phyloP scores from a whole-genome alignment of 495 filamentous ascomycete genomes.

The Thermothielavioides terrestris region DNA sequence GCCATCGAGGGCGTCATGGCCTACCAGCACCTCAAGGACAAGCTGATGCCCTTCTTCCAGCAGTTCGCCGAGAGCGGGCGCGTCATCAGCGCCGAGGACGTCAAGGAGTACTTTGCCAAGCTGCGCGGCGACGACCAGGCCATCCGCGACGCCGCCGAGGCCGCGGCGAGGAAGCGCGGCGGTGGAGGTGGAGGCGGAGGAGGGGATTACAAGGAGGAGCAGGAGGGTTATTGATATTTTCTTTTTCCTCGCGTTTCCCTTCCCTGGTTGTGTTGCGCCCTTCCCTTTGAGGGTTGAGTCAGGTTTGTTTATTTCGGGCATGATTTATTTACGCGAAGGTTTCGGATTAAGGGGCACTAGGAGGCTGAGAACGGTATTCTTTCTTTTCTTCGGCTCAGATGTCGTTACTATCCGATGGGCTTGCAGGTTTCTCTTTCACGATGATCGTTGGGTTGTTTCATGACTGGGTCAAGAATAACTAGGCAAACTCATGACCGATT shows the following conservation, averaged over 20 bases:
- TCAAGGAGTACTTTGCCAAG: slow-evolving; percentile 92
- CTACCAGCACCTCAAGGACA: slow-evolving; percentile 90
- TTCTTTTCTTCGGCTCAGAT: too few relatives aligned
- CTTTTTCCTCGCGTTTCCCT: too few relatives aligned
- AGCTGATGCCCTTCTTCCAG: slow-evolving; percentile 82
- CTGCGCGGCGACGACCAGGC: slow-evolving; percentile 72
- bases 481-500: too few relatives aligned
- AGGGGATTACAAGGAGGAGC: slow-evolving; percentile 45
- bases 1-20: slow-evolving; percentile 97
- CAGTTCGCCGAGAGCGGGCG: slow-evolving; percentile 87
- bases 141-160: slow-evolving; percentile 40
- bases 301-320: too few relatives aligned
- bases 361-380: too few relatives aligned
- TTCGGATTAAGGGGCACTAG: too few relatives aligned
- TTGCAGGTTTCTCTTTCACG: too few relatives aligned
- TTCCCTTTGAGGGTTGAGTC: background rate
- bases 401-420: too few relatives aligned
- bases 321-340: too few relatives aligned
- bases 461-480: too few relatives aligned
- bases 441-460: too few relatives aligned
- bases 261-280: too few relatives aligned
- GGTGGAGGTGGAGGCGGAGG: background rate
- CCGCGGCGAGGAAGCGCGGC: slow-evolving; percentile 23
- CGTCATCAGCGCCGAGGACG: slow-evolving; percentile 84
- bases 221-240: slow-evolving; percentile 46